These are phyloP conservation scores for Nicotiana tomentosiformis DNA, from an alignment of 257 asterid species.

Conservation along the genomic window DNA sequence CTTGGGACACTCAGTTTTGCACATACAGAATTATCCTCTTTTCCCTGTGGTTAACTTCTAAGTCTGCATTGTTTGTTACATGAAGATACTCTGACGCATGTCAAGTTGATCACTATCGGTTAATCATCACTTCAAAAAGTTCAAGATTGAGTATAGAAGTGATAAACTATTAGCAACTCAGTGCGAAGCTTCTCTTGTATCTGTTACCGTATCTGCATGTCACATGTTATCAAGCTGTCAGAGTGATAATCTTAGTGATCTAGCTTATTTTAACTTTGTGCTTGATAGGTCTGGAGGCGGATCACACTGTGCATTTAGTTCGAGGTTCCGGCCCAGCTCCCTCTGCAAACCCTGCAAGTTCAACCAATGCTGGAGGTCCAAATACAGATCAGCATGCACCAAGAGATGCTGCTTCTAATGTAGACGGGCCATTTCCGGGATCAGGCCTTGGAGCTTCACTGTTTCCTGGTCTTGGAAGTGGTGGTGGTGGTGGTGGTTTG, in stretches of 20 bases:
- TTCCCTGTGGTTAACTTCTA: neutral
- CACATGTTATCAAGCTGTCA: neutral
- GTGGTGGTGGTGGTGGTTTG: slow-evolving; percentile 28
- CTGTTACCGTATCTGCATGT: neutral
- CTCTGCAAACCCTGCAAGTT: slow-evolving; percentile 24
- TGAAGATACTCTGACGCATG: neutral
- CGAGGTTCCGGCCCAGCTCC: slow-evolving; percentile 41
- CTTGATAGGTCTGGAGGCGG: slow-evolving; percentile 44
- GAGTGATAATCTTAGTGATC: neutral
- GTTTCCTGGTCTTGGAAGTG: slow-evolving; percentile 39
- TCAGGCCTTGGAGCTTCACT: slow-evolving; percentile 42
- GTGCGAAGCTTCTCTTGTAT: neutral
- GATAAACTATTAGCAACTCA: neutral
- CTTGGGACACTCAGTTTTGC: neutral
- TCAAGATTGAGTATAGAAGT: slow-evolving; percentile 5
- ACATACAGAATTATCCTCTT: neutral
- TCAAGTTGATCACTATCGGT: neutral
- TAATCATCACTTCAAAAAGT: neutral
- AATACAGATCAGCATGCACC: slow-evolving; percentile 23
- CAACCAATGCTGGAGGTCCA: slow-evolving; percentile 26
- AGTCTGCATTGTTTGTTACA: neutral
- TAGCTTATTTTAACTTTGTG: neutral
- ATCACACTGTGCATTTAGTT: slow-evolving; percentile 57
- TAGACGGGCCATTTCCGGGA: slow-evolving; percentile 29
- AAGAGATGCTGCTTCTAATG: slow-evolving; percentile 28